Evolutionary conservation across 495 filamentous ascomycete species (phyloP).

Genomic region (Xylaria telfairii): DNA sequence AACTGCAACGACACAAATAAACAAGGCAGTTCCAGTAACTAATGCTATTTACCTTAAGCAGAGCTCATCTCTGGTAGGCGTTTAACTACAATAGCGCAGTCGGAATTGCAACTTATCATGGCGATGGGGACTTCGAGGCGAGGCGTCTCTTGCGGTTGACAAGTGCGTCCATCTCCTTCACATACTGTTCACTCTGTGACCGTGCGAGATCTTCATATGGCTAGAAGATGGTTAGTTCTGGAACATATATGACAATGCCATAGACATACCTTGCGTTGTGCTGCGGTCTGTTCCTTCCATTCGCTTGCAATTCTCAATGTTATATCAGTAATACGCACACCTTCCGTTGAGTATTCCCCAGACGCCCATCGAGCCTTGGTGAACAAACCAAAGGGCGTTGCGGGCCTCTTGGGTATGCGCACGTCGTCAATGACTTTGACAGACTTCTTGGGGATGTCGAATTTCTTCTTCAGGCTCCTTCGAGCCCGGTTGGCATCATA

Average conservation of each 20-base stretch:
- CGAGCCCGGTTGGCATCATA: slow-evolving; percentile 70
- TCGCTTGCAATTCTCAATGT: not conserved
- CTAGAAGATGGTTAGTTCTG: slow-evolving; percentile 34
- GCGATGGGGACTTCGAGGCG: slow-evolving; percentile 17
- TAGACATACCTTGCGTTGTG: slow-evolving; percentile 58
- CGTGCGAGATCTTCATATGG: slow-evolving; percentile 33
- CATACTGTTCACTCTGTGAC: slow-evolving; percentile 27
- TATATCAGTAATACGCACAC: slow-evolving; percentile 38
- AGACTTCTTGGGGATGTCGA: slow-evolving; percentile 31
- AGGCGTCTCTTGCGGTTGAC: not conserved
- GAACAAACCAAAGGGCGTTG: slow-evolving; percentile 52
- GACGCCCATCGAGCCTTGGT: slow-evolving; percentile 49
- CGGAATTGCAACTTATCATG: not conserved
- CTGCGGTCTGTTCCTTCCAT: slow-evolving; percentile 58
- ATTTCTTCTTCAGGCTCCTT: slow-evolving; percentile 46
- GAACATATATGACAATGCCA: not conserved
- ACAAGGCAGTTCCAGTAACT: not conserved
- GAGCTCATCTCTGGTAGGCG: not conserved
- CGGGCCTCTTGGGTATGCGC: slow-evolving; percentile 59
- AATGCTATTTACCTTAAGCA: not conserved
- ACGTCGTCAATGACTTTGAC: slow-evolving; percentile 58
- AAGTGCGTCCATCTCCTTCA: slow-evolving; percentile 28
- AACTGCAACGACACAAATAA: not conserved
- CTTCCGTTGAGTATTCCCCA: slow-evolving; percentile 50
- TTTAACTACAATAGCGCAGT: not conserved